Evolutionary conservation across 1,284 basidiomycete species (phyloP).

Genomic region (Cronartium quercuum): DNA sequence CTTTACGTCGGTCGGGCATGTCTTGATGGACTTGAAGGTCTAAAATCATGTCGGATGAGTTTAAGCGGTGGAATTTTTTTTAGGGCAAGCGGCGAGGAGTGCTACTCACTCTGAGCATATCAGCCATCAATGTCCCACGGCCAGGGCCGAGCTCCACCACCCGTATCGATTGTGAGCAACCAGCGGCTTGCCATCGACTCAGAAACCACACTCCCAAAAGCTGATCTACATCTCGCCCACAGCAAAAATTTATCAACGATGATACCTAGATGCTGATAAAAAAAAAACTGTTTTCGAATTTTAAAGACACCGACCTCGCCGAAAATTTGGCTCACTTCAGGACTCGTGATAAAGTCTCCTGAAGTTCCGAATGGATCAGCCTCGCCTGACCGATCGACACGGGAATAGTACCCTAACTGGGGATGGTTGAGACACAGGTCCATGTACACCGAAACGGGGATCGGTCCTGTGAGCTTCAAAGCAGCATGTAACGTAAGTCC

Average conservation of each 20-base stretch:
- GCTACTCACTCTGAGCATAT: constrained; percentile 70
- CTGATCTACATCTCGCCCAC: not conserved
- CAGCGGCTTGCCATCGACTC: constrained; percentile 66
- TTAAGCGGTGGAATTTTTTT: not conserved
- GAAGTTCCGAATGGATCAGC: constrained; percentile 60
- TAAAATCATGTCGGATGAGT: constrained; percentile 37
- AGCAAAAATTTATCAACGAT: not conserved
- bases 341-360: constrained; percentile 94
- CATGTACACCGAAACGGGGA: constrained; percentile 81
- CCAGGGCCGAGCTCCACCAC: constrained; percentile 92
- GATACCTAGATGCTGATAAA: not conserved
- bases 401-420: constrained; percentile 79
- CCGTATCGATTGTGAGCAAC: constrained; percentile 57
- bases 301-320: constrained; percentile 66
- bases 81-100: not conserved
- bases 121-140: constrained; percentile 81
- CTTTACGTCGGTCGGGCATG: constrained; percentile 6
- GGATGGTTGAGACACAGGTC: constrained; percentile 79
- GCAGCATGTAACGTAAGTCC: no score
- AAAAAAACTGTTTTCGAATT: not conserved
- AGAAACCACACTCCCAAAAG: constrained; percentile 72
- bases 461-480: constrained; percentile 70
- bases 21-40: constrained; percentile 45
- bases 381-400: constrained; percentile 38
- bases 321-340: constrained; percentile 93